These are phyloP conservation scores for Phylloporus sp. DNA, from an alignment of 768 basidiomycete genomes.

Conservation along the genomic window DNA sequence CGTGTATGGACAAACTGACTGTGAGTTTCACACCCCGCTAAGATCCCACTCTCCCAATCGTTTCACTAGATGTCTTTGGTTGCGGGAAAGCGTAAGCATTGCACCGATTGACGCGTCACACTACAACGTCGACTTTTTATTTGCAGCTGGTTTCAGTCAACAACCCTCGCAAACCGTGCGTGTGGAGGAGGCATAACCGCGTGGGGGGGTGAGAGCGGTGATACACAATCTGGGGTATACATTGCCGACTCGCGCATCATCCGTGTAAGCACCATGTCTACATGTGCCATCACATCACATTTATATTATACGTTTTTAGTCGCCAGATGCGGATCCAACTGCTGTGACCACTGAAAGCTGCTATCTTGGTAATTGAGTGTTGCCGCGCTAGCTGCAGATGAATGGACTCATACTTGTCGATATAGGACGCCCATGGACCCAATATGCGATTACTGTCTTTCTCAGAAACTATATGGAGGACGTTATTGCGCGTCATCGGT, in stretches of 20 bases:
- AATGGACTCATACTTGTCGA: background rate
- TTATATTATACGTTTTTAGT: slow-evolving; percentile 32
- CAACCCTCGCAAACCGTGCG: slow-evolving; percentile 56
- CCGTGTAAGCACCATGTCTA: slow-evolving; percentile 33
- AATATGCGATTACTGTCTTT: slow-evolving; percentile 51
- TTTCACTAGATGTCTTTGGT: slow-evolving; percentile 13
- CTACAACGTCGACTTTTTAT: background rate
- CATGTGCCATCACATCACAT: no score
- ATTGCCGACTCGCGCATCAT: slow-evolving; percentile 54
- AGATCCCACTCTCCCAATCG: background rate
- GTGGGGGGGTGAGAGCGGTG: slow-evolving; percentile 48
- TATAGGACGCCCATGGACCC: slow-evolving; percentile 57
- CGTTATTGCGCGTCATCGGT: slow-evolving; percentile 43
- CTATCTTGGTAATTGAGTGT: slow-evolving; percentile 42
- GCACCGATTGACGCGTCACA: background rate
- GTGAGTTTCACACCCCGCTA: slow-evolving; percentile 31
- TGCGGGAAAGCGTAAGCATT: slow-evolving; percentile 4
- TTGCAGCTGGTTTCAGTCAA: slow-evolving; percentile 55
- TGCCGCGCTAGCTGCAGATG: background rate
- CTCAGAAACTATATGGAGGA: slow-evolving; percentile 57
- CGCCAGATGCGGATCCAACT: slow-evolving; percentile 54
- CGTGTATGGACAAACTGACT: slow-evolving; percentile 63
- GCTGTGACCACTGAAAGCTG: slow-evolving; percentile 42
- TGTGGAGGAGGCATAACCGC: slow-evolving; percentile 65
- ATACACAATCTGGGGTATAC: slow-evolving; percentile 48